Evolutionary conservation across 2,329 filamentous ascomycete genomes (phyloP), one percentile per base, ranked within the genome.

Genomic region (Leptographium lundbergii): DNA sequence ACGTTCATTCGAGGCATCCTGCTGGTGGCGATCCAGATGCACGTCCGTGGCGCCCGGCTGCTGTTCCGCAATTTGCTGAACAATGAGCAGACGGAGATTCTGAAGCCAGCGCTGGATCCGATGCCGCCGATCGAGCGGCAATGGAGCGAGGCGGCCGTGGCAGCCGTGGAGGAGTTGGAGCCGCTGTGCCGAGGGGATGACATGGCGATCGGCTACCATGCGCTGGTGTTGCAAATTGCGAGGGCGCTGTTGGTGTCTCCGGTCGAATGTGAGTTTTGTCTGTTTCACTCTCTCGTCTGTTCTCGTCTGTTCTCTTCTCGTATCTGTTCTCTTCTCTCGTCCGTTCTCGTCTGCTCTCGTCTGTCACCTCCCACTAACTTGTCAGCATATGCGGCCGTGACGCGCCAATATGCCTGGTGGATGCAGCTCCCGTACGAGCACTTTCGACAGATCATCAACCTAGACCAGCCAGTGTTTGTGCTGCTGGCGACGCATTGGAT

Each of bases 1-100:
- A 81, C 77, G 0, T 82, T 84, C 63, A 77, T 81, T 61, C 74
- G 81, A 32, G 81, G 81, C 19, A 77, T 84, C 63, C 68, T 80
- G 61, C 73, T 83, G 53, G 73, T 84, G 4, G 75, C 73, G 13
- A 73, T 77, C 61, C 80, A 82, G 64, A 79, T 84, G 75, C 73
- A 73, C 67, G 77, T 82, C 73, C 73, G 73, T 66, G 74, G 75
- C 25, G 73, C 77, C 50, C 73, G 73, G 24, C 74, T 80, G 58
- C 69, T 82, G 56, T 82, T 81, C 61, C 72, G 71, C 53, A 75
- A 78, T 61, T 65, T 80, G 17, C 61, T 75, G 19, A 72, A 72
- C 13, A 69, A 73, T 14, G 69, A 75, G 2, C 70, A 76, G 60
- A 67, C 74, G 27, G 67, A 69, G 4, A 54, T 73, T 13, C 68